A percentile compares a stretch with the other conserved stretches of the same genome.
phyloP scores from a whole-genome alignment of 2,329 filamentous ascomycete genomes.

The Zymoseptoria tritici region DNA sequence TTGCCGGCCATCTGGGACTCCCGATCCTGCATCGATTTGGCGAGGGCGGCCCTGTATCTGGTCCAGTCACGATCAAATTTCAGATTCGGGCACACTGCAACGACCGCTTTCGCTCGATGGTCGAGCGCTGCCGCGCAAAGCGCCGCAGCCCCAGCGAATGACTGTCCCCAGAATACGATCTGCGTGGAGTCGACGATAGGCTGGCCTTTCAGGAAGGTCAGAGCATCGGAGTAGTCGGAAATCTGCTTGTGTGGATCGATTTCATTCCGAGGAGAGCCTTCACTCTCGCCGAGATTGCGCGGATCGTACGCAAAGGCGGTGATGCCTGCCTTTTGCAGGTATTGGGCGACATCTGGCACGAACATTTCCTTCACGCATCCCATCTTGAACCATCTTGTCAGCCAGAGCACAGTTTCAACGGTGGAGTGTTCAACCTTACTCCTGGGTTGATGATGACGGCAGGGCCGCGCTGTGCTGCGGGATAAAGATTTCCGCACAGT shows the following conservation, averaged over 20 bases:
- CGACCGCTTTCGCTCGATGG: conserved; percentile 21
- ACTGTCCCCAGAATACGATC: conserved; percentile 35
- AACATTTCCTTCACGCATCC: conserved; percentile 30
- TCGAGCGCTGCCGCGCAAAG: conserved; percentile 29
- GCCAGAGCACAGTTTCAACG: neutral
- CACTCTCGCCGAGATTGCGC: conserved; percentile 31
- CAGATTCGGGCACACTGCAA: conserved; percentile 23
- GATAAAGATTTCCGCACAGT: neutral
- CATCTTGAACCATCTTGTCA: conserved; percentile 18
- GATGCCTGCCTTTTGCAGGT: conserved; percentile 30
- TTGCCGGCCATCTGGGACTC: conserved; percentile 36
- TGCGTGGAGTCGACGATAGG: conserved; percentile 25
- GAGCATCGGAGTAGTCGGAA: conserved; percentile 31
- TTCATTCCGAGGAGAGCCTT: conserved; percentile 34
- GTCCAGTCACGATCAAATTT: conserved; percentile 11
- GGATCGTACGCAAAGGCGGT: conserved; percentile 34
- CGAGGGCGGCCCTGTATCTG: conserved; percentile 22
- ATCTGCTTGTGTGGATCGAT: conserved; percentile 30
- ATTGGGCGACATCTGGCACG: conserved; percentile 28
- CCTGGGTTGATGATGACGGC: neutral
- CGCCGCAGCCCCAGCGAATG: conserved; percentile 24
- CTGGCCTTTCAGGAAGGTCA: conserved; percentile 28
- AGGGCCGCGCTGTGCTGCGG: neutral
- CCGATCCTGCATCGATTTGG: conserved; percentile 32
- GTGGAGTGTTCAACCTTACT: neutral